Conservation (phyloP, 2,329 filamentous ascomycete species). For the Sarocladiaceae sp. region DNA sequence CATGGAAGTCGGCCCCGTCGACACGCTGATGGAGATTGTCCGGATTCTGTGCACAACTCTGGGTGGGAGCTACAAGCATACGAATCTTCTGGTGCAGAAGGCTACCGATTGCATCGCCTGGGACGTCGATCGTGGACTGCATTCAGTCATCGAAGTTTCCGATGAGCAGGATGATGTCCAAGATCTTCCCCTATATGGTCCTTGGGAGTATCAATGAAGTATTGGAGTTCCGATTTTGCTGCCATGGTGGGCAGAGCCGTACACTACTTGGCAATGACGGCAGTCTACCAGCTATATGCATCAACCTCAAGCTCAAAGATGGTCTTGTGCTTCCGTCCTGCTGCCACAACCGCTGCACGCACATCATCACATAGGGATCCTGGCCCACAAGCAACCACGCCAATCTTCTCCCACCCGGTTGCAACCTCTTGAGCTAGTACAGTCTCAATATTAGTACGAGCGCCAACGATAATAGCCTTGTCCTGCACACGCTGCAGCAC, state of each 20-base stretch:
- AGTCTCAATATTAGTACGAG: slow-evolving; percentile 25
- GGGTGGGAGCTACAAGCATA: slow-evolving; percentile 11
- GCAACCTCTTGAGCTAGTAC: slow-evolving; percentile 26
- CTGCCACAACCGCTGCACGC: slow-evolving; percentile 23
- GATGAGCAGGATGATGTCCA: not conserved
- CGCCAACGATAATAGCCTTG: slow-evolving; percentile 29
- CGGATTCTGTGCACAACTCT: slow-evolving; percentile 11
- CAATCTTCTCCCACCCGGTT: slow-evolving; percentile 24
- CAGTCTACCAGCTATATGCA: slow-evolving; percentile 23
- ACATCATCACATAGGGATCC: slow-evolving; percentile 35
- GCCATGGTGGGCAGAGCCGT: no score
- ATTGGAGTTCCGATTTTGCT: no score
- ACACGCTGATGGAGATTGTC: slow-evolving; percentile 14
- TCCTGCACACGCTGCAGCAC: slow-evolving; percentile 23
- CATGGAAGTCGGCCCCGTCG: slow-evolving; percentile 13
- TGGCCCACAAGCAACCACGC: slow-evolving; percentile 38
- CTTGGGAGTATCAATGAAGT: no score
- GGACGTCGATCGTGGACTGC: slow-evolving; percentile 8
- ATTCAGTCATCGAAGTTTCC: not conserved
- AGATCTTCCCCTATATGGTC: no score
- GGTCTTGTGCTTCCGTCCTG: slow-evolving; percentile 13
- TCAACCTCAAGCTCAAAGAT: slow-evolving; percentile 24
- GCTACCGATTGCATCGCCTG: slow-evolving; percentile 9
- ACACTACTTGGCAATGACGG: no score
- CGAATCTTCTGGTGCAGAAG: slow-evolving; percentile 13